Conservation (phyloP, 495 filamentous ascomycete species). For the Daldinia childiae region DNA sequence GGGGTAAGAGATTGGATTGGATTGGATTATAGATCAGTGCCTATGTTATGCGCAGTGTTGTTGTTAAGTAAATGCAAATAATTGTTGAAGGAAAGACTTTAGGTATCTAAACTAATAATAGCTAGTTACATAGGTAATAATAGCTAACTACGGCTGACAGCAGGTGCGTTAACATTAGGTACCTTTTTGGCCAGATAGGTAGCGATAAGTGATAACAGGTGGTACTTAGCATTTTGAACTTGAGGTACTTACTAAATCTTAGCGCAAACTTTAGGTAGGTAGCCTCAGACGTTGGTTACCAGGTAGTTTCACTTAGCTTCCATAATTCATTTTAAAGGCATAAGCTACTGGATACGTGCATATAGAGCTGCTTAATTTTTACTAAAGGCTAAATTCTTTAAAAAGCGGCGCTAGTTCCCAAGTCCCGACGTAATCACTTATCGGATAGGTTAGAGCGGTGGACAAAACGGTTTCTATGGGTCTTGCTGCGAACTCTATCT, state of each 20-base stretch:
- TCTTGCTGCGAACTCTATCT: slow-evolving; percentile 33
- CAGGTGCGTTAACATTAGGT: neutral
- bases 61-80: slow-evolving; percentile 10
- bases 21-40: slow-evolving; percentile 12
- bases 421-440: slow-evolving; percentile 1
- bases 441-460: neutral
- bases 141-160: neutral
- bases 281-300: neutral
- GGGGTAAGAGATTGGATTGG: neutral
- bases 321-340: neutral
- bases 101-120: neutral
- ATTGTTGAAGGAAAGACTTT: neutral
- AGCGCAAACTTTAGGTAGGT: neutral
- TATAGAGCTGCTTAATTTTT: neutral
- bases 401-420: neutral
- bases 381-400: neutral
- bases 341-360: neutral
- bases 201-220: slow-evolving; percentile 6
- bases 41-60: slow-evolving; percentile 1
- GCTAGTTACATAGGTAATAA: neutral
- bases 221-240: neutral
- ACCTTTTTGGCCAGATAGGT: slow-evolving; percentile 16
- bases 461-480: neutral
- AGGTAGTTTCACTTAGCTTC: neutral
- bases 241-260: neutral